phyloP scores from a whole-genome alignment of 176 grass and related monocot species.

The Rhynchospora breviuscula region DNA sequence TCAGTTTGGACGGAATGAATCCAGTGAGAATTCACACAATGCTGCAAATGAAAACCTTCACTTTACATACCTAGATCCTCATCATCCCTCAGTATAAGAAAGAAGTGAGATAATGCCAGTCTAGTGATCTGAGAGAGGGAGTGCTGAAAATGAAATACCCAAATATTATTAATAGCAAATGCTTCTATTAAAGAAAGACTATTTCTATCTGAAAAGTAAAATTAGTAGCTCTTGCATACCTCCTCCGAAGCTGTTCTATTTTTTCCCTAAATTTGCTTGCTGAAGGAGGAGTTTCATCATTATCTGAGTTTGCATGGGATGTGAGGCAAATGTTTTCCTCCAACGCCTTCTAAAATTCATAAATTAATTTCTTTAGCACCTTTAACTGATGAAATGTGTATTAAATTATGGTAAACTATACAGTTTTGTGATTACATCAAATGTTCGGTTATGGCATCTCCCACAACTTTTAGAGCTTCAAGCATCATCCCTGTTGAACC shows the following conservation, averaged over 20 bases:
- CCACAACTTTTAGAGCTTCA: slow-evolving; percentile 75
- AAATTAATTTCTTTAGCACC: slow-evolving; percentile 6
- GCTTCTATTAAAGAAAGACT: background rate
- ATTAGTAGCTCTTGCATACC: slow-evolving; percentile 28
- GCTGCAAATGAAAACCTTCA: background rate
- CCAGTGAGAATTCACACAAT: background rate
- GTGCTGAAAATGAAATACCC: slow-evolving; percentile 41
- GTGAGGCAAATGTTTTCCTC: slow-evolving; percentile 30
- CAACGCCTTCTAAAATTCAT: slow-evolving; percentile 39
- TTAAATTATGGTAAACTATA: background rate
- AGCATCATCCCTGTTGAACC: slow-evolving; percentile 90
- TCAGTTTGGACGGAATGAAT: background rate
- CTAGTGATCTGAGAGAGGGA: slow-evolving; percentile 68
- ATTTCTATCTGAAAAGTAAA: background rate
- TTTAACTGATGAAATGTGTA: background rate
- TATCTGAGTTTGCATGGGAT: slow-evolving; percentile 26
- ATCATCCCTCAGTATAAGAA: slow-evolving; percentile 44
- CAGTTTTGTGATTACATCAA: slow-evolving; percentile 37
- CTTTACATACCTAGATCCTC: slow-evolving; percentile 32
- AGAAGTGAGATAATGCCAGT: slow-evolving; percentile 77
- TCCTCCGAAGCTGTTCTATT: slow-evolving; percentile 65
- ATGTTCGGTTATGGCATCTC: slow-evolving; percentile 36
- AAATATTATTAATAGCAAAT: background rate
- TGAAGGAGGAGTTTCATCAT: slow-evolving; percentile 44
- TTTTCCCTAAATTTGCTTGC: slow-evolving; percentile 62